Base-by-base conservation (phyloP, 2,329 filamentous ascomycete genomes). In the Fusarium sambucinum region DNA sequence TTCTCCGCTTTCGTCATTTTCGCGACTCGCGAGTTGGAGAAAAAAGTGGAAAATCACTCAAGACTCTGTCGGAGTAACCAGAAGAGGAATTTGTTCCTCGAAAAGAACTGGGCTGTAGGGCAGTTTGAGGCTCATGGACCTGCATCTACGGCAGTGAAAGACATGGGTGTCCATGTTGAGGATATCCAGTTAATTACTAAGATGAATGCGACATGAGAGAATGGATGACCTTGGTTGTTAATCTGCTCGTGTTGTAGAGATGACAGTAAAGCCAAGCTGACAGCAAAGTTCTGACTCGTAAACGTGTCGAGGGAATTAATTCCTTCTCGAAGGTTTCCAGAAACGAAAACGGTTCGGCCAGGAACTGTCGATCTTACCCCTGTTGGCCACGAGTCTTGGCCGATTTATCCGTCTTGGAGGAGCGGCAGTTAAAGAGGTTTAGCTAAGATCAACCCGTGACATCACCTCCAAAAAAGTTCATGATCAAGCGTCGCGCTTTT, bases 1-100 rank as follows among this genome's bases (percentile, higher is more conserved):
- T 11, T 30, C 63, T 55, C 53, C 61, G 44, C 33, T 41, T 4
- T 52, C 47, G 27, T 66, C 55, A 66, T 48, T 3, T 13, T 19
- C 44, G 11, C 65, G 60, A 68, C 51, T 68, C 60, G 60, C 33
- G 47, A 38, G 21, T 51, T 51, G 47, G 33, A 51, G 47, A 51
- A 21, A 23, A 16, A 23, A 45, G 38, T 25, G 41, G 52, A 41
- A 66, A 63, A 58, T 58, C 19, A 35, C 47, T 37, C 32, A 33
- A 32, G 27, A 27, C 27, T 2, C 6, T 25, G 7, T 25, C 32
- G 32, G 32, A 50, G 59, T 64, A 51, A 23, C 57, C 44, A 8
- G 3, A 38, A 44, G 16, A 55, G 58, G 42, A 10, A 33, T 19
- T 63, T 30, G 35, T 46, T 27, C 57, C 14, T 42, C 12, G 17